Percentiles rank a stretch among this genome's conserved stretches.
Evolutionary conservation across 73 alveolate genomes (phyloP).

Genomic region (Blepharisma japonicum): DNA sequence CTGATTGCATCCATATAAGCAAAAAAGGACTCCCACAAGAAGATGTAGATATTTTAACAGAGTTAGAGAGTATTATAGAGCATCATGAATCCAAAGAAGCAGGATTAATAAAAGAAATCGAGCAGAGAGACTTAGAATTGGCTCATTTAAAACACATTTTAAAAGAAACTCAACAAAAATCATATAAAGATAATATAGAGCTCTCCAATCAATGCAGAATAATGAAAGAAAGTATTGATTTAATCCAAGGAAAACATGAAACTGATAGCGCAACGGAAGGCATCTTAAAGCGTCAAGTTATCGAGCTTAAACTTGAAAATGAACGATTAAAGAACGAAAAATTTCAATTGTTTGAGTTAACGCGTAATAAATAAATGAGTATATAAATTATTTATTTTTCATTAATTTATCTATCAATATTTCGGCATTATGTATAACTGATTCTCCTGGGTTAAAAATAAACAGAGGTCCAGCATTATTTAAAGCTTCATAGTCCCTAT

Average conservation of each 20-base stretch:
- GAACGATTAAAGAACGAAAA: not conserved
- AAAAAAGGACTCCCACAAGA: not conserved
- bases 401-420: conserved; percentile 35
- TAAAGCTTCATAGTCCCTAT: conserved; percentile 49
- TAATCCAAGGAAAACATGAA: not conserved
- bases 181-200: not conserved
- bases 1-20: not conserved
- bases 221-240: not conserved
- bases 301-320: not conserved
- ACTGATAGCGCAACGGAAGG: not conserved
- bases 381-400: not conserved
- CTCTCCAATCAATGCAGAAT: not conserved
- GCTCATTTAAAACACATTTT: not conserved
- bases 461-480: conserved; percentile 47
- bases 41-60: conserved; percentile 13
- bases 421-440: conserved; percentile 48
- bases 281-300: not conserved
- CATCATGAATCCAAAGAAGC: not conserved
- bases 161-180: not conserved
- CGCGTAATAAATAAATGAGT: no score
- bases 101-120: not conserved
- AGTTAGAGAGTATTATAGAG: not conserved
- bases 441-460: conserved; percentile 63
- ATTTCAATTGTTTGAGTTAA: not conserved
- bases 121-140: conserved; percentile 10